Conservation (phyloP, 805 yeast species). For the Cyberlindnera suaveolens region DNA sequence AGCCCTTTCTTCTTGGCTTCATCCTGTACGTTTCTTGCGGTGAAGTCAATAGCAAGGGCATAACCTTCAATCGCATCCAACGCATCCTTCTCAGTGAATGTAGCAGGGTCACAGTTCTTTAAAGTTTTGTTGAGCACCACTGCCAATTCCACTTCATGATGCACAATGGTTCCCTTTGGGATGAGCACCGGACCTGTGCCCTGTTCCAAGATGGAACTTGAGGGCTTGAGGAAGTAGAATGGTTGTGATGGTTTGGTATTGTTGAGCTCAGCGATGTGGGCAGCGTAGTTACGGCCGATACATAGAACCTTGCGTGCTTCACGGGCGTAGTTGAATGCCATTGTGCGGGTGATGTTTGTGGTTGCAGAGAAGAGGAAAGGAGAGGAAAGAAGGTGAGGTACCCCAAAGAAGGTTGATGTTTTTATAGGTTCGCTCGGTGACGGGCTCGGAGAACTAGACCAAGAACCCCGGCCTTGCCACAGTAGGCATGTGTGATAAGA, state of each 20-base stretch:
- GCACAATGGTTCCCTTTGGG: conserved; percentile 75
- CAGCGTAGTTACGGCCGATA: conserved; percentile 96
- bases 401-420: too few relatives aligned
- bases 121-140: conserved; percentile 60
- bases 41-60: conserved; percentile 85
- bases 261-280: conserved; percentile 86
- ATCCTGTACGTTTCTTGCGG: conserved; percentile 93
- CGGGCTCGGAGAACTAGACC: too few relatives aligned
- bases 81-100: conserved; percentile 61
- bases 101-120: conserved; percentile 49
- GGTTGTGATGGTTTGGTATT: conserved; percentile 81
- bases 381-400: too few relatives aligned
- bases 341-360: not conserved
- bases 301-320: conserved; percentile 78
- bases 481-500: too few relatives aligned
- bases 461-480: too few relatives aligned
- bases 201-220: conserved; percentile 65
- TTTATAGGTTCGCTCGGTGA: too few relatives aligned
- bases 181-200: conserved; percentile 70
- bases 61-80: conserved; percentile 78
- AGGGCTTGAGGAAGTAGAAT: conserved; percentile 88
- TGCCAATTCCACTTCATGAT: conserved; percentile 93
- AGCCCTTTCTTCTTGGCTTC: conserved; percentile 90
- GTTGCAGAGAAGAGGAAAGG: not conserved
- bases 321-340: conserved; percentile 41